These are phyloP conservation scores for Escovopsis weberi DNA, from an alignment of 2,329 filamentous ascomycete genomes.

Conservation along the genomic window DNA sequence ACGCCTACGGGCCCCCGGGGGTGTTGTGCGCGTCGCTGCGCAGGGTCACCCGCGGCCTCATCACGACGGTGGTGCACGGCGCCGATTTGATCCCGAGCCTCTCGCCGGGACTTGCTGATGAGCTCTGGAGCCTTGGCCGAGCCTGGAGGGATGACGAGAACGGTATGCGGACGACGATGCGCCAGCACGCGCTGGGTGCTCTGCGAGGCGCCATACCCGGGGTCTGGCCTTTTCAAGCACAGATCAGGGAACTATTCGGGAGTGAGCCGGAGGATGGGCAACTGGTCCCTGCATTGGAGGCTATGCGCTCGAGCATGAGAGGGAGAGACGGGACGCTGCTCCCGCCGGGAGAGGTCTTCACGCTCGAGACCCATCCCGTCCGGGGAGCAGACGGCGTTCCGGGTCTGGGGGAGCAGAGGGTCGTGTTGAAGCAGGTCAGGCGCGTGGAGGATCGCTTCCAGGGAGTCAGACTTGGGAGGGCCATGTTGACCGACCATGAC, in stretches of 20 bases:
- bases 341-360: slow-evolving; percentile 64
- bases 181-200: slow-evolving; percentile 49
- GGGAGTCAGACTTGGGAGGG: slow-evolving; percentile 55
- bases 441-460: slow-evolving; percentile 57
- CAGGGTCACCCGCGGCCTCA: slow-evolving; percentile 54
- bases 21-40: slow-evolving; percentile 58
- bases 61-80: slow-evolving; percentile 61
- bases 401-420: slow-evolving; percentile 34
- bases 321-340: slow-evolving; percentile 45
- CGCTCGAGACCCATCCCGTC: slow-evolving; percentile 53
- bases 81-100: slow-evolving; percentile 61
- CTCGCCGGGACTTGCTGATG: slow-evolving; percentile 59
- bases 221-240: slow-evolving; percentile 29
- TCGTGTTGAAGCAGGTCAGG: slow-evolving; percentile 54
- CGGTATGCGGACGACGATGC: slow-evolving; percentile 52
- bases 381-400: slow-evolving; percentile 52
- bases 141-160: slow-evolving; percentile 60
- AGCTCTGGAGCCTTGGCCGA: slow-evolving; percentile 57
- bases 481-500: slow-evolving; percentile 64
- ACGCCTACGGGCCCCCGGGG: slow-evolving; percentile 61
- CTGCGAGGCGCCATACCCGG: slow-evolving; percentile 45
- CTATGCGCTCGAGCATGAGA: slow-evolving; percentile 51
- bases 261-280: slow-evolving; percentile 41
- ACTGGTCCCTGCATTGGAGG: slow-evolving; percentile 53
- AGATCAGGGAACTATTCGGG: slow-evolving; percentile 19